Conservation (phyloP, 352 stramenopile species). For the Phytopythium litorale region DNA sequence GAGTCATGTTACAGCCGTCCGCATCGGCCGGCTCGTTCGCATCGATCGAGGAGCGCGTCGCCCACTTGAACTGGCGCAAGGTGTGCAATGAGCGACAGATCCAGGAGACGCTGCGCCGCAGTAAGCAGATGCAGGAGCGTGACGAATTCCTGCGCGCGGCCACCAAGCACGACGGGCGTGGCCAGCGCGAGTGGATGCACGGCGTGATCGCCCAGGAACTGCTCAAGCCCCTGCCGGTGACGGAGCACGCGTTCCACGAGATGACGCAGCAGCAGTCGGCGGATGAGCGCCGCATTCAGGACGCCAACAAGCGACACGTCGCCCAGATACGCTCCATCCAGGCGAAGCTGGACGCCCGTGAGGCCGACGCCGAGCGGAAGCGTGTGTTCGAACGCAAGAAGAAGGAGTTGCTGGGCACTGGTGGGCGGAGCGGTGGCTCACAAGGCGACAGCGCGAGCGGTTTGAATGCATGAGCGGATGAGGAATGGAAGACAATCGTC, state of each 20-base stretch:
- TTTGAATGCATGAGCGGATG: background rate
- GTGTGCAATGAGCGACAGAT: conserved; percentile 70
- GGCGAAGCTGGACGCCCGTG: conserved; percentile 42
- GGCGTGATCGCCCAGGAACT: conserved; percentile 56
- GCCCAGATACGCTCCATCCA: conserved; percentile 49
- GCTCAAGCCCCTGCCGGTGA: conserved; percentile 47
- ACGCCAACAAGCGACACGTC: conserved; percentile 32
- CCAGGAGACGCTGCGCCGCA: conserved; percentile 47
- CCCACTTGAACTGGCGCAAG: conserved; percentile 69
- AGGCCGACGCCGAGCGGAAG: conserved; percentile 35
- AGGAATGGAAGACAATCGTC: background rate
- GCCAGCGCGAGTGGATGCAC: conserved; percentile 41
- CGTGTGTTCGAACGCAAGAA: conserved; percentile 67
- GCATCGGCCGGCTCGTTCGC: conserved; percentile 28
- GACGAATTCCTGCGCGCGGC: conserved; percentile 56
- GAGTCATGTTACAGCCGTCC: conserved; percentile 14
- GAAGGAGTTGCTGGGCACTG: conserved; percentile 37
- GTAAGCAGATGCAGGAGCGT: conserved; percentile 57
- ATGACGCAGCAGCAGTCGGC: conserved; percentile 18
- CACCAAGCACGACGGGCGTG: conserved; percentile 30
- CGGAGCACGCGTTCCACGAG: conserved; percentile 29
- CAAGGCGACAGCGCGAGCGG: background rate
- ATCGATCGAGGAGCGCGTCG: conserved; percentile 61
- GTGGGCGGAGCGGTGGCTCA: background rate
- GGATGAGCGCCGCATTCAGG: conserved; percentile 28